Evolutionary conservation across 2,329 filamentous ascomycete species (phyloP).

Genomic region (Talaromyces sp.): DNA sequence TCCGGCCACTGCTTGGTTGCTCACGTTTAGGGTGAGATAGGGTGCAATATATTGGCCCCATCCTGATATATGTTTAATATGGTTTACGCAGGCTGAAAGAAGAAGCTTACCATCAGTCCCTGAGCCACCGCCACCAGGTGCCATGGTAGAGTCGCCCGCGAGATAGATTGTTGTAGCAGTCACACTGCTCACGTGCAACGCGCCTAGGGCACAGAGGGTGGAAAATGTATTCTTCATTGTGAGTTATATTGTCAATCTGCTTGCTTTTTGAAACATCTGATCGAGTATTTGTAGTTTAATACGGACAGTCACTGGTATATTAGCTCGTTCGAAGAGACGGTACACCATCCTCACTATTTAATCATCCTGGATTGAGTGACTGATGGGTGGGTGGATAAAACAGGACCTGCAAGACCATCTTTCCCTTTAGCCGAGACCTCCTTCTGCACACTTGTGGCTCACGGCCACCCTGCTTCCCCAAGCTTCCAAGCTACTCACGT

Average conservation of each 20-base stretch:
- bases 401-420: not conserved
- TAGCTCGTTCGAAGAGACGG: too few species aligned
- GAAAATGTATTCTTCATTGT: not conserved
- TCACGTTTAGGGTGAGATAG: constrained; percentile 48
- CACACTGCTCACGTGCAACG: not conserved
- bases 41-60: constrained; percentile 63
- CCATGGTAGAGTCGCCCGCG: constrained; percentile 38
- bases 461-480: not conserved
- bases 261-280: not conserved
- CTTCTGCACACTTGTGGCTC: too few species aligned
- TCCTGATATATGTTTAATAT: constrained; percentile 38
- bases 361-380: not conserved
- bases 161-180: constrained; percentile 19
- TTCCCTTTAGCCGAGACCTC: not conserved
- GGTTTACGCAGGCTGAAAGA: constrained; percentile 4
- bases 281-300: not conserved
- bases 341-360: not conserved
- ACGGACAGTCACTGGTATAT: not conserved
- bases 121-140: constrained; percentile 18
- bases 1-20: constrained; percentile 65
- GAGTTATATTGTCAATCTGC: not conserved
- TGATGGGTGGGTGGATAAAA: not conserved
- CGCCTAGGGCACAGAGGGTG: not conserved
- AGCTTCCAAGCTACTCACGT: not conserved
- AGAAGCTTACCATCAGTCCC: not conserved